Evolutionary conservation across 768 basidiomycete genomes (phyloP), one percentile per base, ranked within the genome.

Genomic region (Collybia sordida): DNA sequence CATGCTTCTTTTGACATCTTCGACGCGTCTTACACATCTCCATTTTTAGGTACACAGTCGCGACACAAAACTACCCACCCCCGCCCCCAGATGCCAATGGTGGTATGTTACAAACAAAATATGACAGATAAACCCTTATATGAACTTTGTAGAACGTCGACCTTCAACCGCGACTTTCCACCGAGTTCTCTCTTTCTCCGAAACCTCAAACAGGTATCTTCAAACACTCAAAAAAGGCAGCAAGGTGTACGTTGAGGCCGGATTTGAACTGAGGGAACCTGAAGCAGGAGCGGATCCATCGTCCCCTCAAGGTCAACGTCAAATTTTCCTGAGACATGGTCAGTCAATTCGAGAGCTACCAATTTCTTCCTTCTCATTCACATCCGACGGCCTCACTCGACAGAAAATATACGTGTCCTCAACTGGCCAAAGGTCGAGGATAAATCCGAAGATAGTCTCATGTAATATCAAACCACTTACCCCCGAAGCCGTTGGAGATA

Each of bases 251-350:
- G 90, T 90, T 28, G 92, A 95, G 65, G 85, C 90, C 23, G 75
- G 72, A 56, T 92, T 79, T 53, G 90, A 92, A 65, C 65, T 93
- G 19, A 80, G 85, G 34, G 88, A 92, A 51, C 80, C 90, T 7
- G 86, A 87, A 35, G 66, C 76, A 5, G 74, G 70, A 34, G 81
- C 88, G 11, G 88, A 90, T 45, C 75, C 88, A 2, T 68, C 77
- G 43, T 80, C 87, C 0, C 80, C 85, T 24, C 75, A 82, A 47
- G 86, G 83, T 1, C 90, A 91, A 62, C 83, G 88, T 25, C 90
- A 92, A 64, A 86, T 93, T 47, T 87, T 91, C 68, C 74, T 93
- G 35, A 75, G 81, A 61, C 91, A 93, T 55, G 90, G 92, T 90
- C 52, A 35, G 79, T 54, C 12, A n/a, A n/a, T 39, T 14, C 21